Base-by-base conservation (phyloP, 2,329 filamentous ascomycete genomes). In the Colletotrichum sp. region DNA sequence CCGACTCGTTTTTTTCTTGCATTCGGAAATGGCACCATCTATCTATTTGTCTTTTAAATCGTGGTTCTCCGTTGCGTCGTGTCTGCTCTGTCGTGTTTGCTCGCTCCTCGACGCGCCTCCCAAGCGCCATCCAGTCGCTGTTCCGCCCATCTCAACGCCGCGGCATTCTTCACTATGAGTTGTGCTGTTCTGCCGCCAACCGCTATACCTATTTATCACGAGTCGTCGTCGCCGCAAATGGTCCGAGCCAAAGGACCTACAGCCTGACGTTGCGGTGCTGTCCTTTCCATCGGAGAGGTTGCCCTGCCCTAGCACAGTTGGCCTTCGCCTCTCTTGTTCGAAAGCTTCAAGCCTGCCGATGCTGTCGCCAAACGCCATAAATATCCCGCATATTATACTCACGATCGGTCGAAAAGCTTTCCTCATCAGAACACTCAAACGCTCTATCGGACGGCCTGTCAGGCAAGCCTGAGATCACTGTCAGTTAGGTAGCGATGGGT, bases 111-210 rank as follows among this genome's bases (percentile, higher is more conserved):
- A 27, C 65, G 62, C 57, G 55, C 63, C 27, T 30, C 30, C 29
- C 15, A n/a, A 15, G 19, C 27, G 44, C 39, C 39, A 39, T 57
- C 52, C 25, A 29, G 67, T 65, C 61, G 67, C 34, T 15, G 12
- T 32, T 27, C 61, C 22, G 34, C 15, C 59, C 59, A 34, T 39
- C n/a, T 25, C 11, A 25, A 63, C 9, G 25, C 49, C 32, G n/a
- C 16, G 36, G 36, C 36, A 72, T 67, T 39, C 62, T 57, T 63
- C 68, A 52, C 62, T 68, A 72, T 75, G 72, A 64, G 61, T 72
- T 72, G 72, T 59, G 12, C n/a, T n/a, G 55, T n/a, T 29, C 39
- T 59, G 36, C 34, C 32, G 36, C 39, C 32, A 52, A 55, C 44
- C 44, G n/a, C 39, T 19, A 29, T 64, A 68, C 22, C 30, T 49